A percentile compares a stretch with the other conserved stretches of the same genome.
These are phyloP conservation scores for Rhinocladiella mackenziei DNA, from an alignment of 2,329 filamentous ascomycete genomes.

Conservation along the genomic window DNA sequence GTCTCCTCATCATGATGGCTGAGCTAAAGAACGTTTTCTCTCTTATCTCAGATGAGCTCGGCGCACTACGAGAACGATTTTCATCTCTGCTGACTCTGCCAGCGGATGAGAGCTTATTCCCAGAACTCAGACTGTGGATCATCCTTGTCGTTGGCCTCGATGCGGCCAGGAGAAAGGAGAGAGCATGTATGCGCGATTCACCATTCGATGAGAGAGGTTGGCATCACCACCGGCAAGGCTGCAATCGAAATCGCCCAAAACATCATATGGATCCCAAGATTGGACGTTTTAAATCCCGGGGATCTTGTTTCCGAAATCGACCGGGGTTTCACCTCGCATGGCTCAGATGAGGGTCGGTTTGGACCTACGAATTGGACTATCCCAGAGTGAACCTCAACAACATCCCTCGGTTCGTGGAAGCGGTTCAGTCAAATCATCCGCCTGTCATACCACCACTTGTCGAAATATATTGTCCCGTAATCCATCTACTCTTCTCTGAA, in stretches of 20 bases:
- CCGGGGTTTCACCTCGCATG: too few relatives aligned
- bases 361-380: too few relatives aligned
- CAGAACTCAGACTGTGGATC: constrained; percentile 11
- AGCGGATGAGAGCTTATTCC: background rate
- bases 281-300: too few relatives aligned
- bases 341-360: too few relatives aligned
- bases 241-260: too few relatives aligned
- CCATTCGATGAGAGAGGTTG: background rate
- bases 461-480: constrained; percentile 47
- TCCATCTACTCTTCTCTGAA: constrained; percentile 38
- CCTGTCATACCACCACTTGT: constrained; percentile 42
- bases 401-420: background rate
- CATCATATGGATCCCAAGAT: too few relatives aligned
- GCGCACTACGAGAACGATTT: constrained; percentile 2
- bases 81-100: background rate
- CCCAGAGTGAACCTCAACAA: constrained; percentile 1
- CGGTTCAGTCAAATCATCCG: background rate
- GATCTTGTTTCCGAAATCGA: too few relatives aligned
- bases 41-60: constrained; percentile 7
- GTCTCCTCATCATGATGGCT: constrained; percentile 11
- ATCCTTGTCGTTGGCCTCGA: background rate
- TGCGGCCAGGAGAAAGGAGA: background rate
- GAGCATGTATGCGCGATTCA: background rate
- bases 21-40: constrained; percentile 9
- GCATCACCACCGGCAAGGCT: background rate